Conservation (phyloP, 768 basidiomycete species). For the Tylopilus intermedius region DNA sequence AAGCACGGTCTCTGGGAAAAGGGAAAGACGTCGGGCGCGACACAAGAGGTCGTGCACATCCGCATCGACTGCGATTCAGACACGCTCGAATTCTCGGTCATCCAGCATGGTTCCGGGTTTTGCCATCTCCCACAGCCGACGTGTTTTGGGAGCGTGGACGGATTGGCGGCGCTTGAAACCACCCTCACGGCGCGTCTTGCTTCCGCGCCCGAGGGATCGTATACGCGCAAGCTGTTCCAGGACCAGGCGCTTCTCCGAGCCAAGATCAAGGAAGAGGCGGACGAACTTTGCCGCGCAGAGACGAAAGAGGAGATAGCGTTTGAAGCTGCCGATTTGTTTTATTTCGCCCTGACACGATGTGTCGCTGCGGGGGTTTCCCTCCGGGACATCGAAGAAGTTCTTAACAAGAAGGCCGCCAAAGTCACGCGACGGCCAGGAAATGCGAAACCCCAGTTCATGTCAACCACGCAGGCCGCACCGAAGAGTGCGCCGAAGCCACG, state of each 20-base stretch:
- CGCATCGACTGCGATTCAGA: conserved; percentile 90
- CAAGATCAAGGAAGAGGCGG: conserved; percentile 98
- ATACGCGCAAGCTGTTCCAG: conserved; percentile 82
- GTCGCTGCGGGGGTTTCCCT: conserved; percentile 76
- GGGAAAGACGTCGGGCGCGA: conserved; percentile 93
- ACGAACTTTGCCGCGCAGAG: conserved; percentile 85
- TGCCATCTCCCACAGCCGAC: conserved; percentile 85
- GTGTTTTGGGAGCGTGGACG: conserved; percentile 83
- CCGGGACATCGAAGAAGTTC: conserved; percentile 74
- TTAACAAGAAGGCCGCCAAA: conserved; percentile 83
- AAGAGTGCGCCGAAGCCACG: conserved; percentile 28
- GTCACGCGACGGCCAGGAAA: conserved; percentile 85
- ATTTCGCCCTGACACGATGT: conserved; percentile 87
- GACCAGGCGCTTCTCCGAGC: conserved; percentile 78
- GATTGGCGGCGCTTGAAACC: conserved; percentile 74
- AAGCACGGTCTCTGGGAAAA: conserved; percentile 96
- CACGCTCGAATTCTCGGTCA: conserved; percentile 83
- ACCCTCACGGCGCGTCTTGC: conserved; percentile 68
- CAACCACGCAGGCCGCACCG: conserved; percentile 21
- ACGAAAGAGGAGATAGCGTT: conserved; percentile 82
- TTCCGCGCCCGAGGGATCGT: conserved; percentile 84
- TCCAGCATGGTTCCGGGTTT: conserved; percentile 88
- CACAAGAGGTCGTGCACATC: conserved; percentile 81
- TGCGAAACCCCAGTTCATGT: conserved; percentile 79
- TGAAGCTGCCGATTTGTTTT: conserved; percentile 92